Conservation (phyloP, 139 green algal genomes). For the Volvox reticuliferus region DNA sequence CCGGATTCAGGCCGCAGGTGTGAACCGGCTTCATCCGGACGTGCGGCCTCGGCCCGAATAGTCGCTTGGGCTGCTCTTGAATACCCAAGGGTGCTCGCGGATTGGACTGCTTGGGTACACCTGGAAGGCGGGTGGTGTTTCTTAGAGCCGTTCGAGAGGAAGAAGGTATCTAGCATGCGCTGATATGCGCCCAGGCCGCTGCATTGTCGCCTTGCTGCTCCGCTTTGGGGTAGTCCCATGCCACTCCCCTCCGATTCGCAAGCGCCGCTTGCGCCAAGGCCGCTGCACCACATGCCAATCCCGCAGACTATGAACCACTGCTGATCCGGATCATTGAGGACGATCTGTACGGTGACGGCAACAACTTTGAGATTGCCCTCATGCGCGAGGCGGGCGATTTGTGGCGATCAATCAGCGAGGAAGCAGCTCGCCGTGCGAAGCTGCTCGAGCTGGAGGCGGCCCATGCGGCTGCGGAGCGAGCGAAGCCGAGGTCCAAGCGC, state of each 20-base stretch:
- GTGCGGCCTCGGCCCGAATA: too few species aligned
- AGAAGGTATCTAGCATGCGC: too few species aligned
- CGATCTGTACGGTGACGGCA: slow-evolving; percentile 87
- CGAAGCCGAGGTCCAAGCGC: slow-evolving; percentile 57
- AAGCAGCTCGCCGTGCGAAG: slow-evolving; percentile 36
- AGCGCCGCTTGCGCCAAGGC: too few species aligned
- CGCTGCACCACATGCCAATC: neutral
- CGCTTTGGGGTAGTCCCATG: too few species aligned
- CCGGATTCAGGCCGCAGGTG: slow-evolving; percentile 60
- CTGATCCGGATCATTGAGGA: slow-evolving; percentile 77
- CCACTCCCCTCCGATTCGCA: too few species aligned
- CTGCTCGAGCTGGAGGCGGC: slow-evolving; percentile 53
- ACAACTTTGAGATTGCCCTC: slow-evolving; percentile 81
- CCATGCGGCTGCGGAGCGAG: slow-evolving; percentile 48
- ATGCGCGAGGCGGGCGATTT: slow-evolving; percentile 23
- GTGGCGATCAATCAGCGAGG: slow-evolving; percentile 50
- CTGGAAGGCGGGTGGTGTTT: too few species aligned
- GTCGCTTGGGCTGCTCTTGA: too few species aligned
- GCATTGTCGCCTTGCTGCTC: too few species aligned
- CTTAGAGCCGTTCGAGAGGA: too few species aligned
- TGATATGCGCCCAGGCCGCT: too few species aligned
- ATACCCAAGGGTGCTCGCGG: too few species aligned
- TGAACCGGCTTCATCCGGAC: neutral
- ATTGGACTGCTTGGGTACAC: too few species aligned
- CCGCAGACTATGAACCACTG: slow-evolving; percentile 74